Conservation (phyloP, 331 rosid genomes). For the Rhamnella rubrinervis region DNA sequence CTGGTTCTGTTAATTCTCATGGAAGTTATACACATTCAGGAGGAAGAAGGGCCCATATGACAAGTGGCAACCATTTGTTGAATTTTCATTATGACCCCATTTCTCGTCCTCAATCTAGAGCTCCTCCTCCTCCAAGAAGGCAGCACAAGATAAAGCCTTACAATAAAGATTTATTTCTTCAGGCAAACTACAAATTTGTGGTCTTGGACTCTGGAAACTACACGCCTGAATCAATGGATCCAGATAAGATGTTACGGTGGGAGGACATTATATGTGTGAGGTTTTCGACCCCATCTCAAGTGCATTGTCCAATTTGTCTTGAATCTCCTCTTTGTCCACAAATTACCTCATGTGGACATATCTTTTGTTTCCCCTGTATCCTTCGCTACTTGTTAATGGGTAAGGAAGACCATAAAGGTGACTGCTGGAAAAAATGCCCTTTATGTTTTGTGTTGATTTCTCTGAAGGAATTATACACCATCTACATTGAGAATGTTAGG, state of each 20-base stretch:
- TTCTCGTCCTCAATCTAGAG: slow-evolving; percentile 73
- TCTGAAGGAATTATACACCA: slow-evolving; percentile 77
- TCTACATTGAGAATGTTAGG: slow-evolving; percentile 70
- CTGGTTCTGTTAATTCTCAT: slow-evolving; percentile 38
- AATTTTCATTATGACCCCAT: slow-evolving; percentile 91
- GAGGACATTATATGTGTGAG: slow-evolving; percentile 87
- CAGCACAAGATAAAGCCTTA: slow-evolving; percentile 72
- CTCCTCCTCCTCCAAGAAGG: slow-evolving; percentile 67
- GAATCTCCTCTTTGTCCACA: slow-evolving; percentile 91
- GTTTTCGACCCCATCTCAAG: slow-evolving; percentile 65
- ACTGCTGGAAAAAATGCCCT: slow-evolving; percentile 96
- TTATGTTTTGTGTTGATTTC: slow-evolving; percentile 90
- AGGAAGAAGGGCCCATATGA: slow-evolving; percentile 69
- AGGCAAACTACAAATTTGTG: slow-evolving; percentile 89
- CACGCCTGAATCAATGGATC: slow-evolving; percentile 68
- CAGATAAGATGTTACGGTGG: slow-evolving; percentile 94
- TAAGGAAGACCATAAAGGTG: slow-evolving; percentile 84
- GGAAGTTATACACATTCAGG: slow-evolving; percentile 44
- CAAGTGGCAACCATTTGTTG: slow-evolving; percentile 81
- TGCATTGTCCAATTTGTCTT: slow-evolving; percentile 97
- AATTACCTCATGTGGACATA: slow-evolving; percentile 94
- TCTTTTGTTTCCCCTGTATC: slow-evolving; percentile 94
- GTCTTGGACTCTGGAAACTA: slow-evolving; percentile 78
- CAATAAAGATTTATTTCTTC: slow-evolving; percentile 88
- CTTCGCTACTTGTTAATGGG: slow-evolving; percentile 84